Conservation (phyloP, 805 yeast species). For the Kuraishia molischiana region DNA sequence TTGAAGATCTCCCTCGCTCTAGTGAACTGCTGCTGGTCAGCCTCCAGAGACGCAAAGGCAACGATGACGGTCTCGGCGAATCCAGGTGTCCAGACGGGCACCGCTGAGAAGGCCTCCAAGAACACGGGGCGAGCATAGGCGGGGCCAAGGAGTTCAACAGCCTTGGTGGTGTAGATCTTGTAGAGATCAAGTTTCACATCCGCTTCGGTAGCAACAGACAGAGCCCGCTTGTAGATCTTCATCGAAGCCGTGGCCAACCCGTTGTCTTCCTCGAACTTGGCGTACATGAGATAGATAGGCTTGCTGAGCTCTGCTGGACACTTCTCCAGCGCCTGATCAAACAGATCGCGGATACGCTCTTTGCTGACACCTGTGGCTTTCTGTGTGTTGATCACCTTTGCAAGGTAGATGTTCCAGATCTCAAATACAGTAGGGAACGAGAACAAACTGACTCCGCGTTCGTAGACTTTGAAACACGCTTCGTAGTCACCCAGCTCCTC, state of each 20-base stretch:
- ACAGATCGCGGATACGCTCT: constrained; percentile 61
- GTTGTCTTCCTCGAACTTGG: constrained; percentile 47
- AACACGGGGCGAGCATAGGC: constrained; percentile 36
- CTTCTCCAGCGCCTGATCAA: constrained; percentile 52
- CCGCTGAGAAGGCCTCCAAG: constrained; percentile 34
- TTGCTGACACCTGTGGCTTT: constrained; percentile 22
- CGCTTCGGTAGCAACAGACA: constrained; percentile 15
- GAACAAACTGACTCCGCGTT: constrained; percentile 56
- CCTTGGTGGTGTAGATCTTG: constrained; percentile 30
- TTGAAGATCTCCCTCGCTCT: constrained; percentile 57
- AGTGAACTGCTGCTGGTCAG: constrained; percentile 33
- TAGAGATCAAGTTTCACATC: constrained; percentile 30
- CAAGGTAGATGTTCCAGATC: constrained; percentile 62
- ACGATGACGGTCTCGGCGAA: constrained; percentile 30
- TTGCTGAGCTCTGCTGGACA: constrained; percentile 41
- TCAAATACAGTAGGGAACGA: constrained; percentile 53
- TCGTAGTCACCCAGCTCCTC: constrained; percentile 36
- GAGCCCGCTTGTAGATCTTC: constrained; percentile 33
- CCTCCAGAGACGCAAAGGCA: constrained; percentile 53
- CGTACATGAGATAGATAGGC: constrained; percentile 43
- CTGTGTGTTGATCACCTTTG: constrained; percentile 30
- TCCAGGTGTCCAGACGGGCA: constrained; percentile 16
- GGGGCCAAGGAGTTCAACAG: constrained; percentile 27
- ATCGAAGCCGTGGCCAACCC: constrained; percentile 45
- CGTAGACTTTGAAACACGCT: constrained; percentile 51